Base-by-base conservation (phyloP, 2,329 filamentous ascomycete species). In the Cercospora sp. region DNA sequence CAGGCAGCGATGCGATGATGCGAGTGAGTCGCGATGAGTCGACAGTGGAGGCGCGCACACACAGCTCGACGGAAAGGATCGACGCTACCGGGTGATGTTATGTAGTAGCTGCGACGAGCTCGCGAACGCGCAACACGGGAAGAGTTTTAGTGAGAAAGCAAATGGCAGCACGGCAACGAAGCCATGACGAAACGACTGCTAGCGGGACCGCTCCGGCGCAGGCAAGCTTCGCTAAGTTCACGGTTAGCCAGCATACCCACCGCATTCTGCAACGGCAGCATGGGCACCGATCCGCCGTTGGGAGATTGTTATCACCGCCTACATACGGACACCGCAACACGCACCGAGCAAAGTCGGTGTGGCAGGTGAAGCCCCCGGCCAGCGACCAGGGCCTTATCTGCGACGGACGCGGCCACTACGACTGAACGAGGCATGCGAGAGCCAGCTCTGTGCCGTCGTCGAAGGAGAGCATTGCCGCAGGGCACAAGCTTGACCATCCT, bases 21-120 rank as follows among this genome's bases (percentile, higher is more conserved):
- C 43, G 30, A n/a, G 37, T 65, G 62, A 57, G 55, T 60, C 26
- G 40, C 13, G 53, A 55, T 66, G 40, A 61, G 63, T 60, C 45
- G 55, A 61, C 21, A 24, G 13, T 66, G 53, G 16, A 32, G 63
- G 18, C 18, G 55, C 28, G 28, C 57, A 66, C 60, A 37, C 61
- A 28, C 59, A 62, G 60, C 37, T 62, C 21, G 60, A 51, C 37
- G 26, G 59, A n/a, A 62, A 45, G 60, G 60, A 62, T 62, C 16
- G 59, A 45, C 60, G 37, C 60, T 51, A 43, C 60, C 28, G 55
- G 28, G 55, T 18, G 55, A 21, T 59, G 55, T 37, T 59, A 30
- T 18, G 55, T 32, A 59, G 55, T 32, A 59, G 55, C 55, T 59
- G 28, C 32, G 28, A 59, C 55, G 55, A 59, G 55, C 55, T 59